Base-by-base conservation (phyloP, 768 basidiomycete genomes). In the Amanita fuliginea region DNA sequence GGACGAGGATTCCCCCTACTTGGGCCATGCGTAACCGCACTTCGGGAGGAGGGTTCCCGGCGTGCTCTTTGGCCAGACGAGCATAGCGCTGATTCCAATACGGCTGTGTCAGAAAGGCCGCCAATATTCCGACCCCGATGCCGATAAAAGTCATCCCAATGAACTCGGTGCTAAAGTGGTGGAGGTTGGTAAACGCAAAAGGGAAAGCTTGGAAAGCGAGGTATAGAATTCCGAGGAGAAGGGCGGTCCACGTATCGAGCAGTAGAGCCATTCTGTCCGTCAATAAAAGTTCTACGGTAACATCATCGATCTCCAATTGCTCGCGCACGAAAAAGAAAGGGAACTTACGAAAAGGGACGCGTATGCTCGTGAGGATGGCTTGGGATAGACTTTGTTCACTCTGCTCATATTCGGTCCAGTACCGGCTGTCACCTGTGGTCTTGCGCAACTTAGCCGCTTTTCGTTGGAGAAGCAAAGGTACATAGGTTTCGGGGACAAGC, bases 221-320 rank as follows among this genome's bases (percentile, higher is more conserved):
- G 60, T 85, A 85, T 0, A 85, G 65, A 16, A 74, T 77, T 1
- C 77, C 76, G 45, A 83, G 77, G 13, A 78, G 65, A 16, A 82
- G 65, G 0, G 77, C 66, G 0, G 77, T 81, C 67, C 87, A 90
- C 11, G 75, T 60, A 60, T 87, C 74, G 7, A 91, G 68, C 4
- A 83, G 62, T 3, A 89, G 68, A 0, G 83, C 82, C 86, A 90
- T 91, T n/a, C 75, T 71, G 55, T 93, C 85, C 43, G 69, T 75
- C 0, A 76, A 36, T 4, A 86, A 64, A 5, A 88, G 65, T 60
- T 80, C 83, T 85, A 51, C 7, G 26, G 16, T 46, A 1, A 26
- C 3, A 26, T 26, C 6, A 40, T 7, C 6, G 43, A 4, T 44
- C 1, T 22, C 18, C 5, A n/a, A 10, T 24, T 6, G 10, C 13